Evolutionary conservation across 202 grass and related monocot genomes (phyloP).

Genomic region (Bolboschoenoplectus hybrid): DNA sequence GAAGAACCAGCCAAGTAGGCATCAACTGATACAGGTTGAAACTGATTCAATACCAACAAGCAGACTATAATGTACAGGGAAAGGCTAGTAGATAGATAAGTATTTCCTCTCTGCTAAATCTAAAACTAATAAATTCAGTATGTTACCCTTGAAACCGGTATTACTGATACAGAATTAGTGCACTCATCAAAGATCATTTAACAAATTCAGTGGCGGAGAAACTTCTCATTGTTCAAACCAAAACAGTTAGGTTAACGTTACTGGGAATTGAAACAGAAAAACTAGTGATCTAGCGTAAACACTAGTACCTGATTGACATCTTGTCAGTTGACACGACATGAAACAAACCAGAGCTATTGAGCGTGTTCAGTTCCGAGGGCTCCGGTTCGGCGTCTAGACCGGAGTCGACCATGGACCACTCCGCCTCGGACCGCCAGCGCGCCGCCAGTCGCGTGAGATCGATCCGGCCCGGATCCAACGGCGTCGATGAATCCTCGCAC

Average conservation of each 20-base stretch:
- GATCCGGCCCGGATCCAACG: constrained; percentile 35
- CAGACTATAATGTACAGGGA: not conserved
- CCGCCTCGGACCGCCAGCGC: constrained; percentile 69
- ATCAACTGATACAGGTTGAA: not conserved
- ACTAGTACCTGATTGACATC: constrained; percentile 71
- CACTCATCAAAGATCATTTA: constrained; percentile 10
- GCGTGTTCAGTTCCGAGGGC: constrained; percentile 87
- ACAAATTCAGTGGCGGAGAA: not conserved
- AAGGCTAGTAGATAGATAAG: not conserved
- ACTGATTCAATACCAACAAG: not conserved
- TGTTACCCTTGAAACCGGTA: not conserved
- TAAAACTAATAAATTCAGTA: not conserved
- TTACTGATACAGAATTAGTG: not conserved
- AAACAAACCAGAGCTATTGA: constrained; percentile 91
- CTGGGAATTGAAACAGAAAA: not conserved
- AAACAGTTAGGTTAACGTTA: constrained; percentile 1
- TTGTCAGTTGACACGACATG: constrained; percentile 78
- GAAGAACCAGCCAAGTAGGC: not conserved
- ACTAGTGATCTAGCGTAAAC: constrained; percentile 1
- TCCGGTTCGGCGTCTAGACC: constrained; percentile 65
- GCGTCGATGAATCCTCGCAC: constrained; percentile 48
- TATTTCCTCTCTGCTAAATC: not conserved
- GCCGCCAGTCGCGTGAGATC: constrained; percentile 72
- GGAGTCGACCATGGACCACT: constrained; percentile 57
- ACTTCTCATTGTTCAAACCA: constrained; percentile 11